A percentile compares a stretch with the other conserved stretches of the same genome.
phyloP scores from a whole-genome alignment of 257 asterid species.

The Solanum peruvianum region DNA sequence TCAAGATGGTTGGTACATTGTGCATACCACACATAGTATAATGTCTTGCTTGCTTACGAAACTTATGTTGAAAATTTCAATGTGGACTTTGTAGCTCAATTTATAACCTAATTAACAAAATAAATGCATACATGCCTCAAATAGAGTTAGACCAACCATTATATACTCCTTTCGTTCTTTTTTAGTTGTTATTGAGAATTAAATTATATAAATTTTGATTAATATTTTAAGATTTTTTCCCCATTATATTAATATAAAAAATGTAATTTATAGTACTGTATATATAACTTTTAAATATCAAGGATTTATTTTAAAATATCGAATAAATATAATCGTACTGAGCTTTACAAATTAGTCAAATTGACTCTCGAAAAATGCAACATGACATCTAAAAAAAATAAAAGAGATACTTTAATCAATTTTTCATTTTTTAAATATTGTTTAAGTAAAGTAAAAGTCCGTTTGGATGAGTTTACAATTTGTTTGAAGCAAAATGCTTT shows the following conservation, averaged over 20 bases:
- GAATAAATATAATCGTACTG: background rate
- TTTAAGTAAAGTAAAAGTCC: background rate
- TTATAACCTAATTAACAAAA: background rate
- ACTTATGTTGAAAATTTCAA: background rate
- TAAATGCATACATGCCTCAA: background rate
- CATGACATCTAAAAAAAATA: background rate
- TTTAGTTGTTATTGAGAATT: background rate
- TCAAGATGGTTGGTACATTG: background rate
- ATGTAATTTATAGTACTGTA: too few relatives aligned
- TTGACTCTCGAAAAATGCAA: too few relatives aligned
- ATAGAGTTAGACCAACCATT: background rate
- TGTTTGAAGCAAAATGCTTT: background rate
- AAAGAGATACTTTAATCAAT: background rate
- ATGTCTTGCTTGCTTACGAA: background rate
- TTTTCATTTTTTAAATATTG: background rate
- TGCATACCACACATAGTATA: background rate
- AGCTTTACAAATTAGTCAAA: background rate
- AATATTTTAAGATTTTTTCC: too few relatives aligned
- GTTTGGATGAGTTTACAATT: background rate
- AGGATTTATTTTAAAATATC: too few relatives aligned
- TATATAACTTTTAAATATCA: background rate
- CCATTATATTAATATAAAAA: background rate
- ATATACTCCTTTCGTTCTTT: background rate
- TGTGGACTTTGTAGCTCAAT: background rate
- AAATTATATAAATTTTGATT: too few relatives aligned